Percentiles rank a stretch among this genome's conserved stretches.
These are phyloP conservation scores for Colletotrichum higginsianum DNA, from an alignment of 2,329 filamentous ascomycete species.

Conservation along the genomic window DNA sequence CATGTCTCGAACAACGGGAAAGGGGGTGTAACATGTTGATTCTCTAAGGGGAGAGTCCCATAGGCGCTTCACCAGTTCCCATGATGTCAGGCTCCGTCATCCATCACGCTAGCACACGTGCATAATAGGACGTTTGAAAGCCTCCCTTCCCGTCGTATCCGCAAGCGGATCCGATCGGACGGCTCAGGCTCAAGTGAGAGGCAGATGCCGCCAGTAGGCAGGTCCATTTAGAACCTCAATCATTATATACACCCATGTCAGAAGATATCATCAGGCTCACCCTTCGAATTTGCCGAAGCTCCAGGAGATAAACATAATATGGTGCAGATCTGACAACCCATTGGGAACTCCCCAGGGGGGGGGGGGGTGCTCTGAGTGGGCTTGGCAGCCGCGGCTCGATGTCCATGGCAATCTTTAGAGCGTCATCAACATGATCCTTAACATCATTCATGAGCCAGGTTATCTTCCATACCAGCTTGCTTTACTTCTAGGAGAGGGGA, in stretches of 20 bases:
- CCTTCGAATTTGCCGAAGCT: slow-evolving; percentile 16
- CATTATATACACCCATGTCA: background rate
- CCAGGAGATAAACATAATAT: slow-evolving; percentile 16
- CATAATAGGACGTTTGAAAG: slow-evolving; percentile 15
- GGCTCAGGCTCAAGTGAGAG: background rate
- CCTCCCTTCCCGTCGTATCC: slow-evolving; percentile 1
- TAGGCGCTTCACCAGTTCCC: background rate
- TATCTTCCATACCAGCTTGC: background rate
- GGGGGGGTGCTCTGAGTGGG: slow-evolving; percentile 7
- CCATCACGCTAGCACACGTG: slow-evolving; percentile 12
- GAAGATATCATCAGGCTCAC: background rate
- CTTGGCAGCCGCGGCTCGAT: slow-evolving; percentile 17
- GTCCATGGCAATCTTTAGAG: background rate
- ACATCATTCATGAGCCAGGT: background rate
- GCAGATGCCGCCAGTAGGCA: background rate
- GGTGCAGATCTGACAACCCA: slow-evolving; percentile 30
- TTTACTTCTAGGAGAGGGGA: too few species aligned
- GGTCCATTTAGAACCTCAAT: background rate
- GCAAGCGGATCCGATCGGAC: slow-evolving; percentile 7
- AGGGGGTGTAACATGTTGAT: background rate
- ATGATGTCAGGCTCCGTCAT: slow-evolving; percentile 41
- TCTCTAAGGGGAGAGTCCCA: background rate
- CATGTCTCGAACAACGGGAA: slow-evolving; percentile 6
- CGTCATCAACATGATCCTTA: slow-evolving; percentile 15
- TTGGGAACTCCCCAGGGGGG: background rate